A percentile compares a stretch with the other conserved stretches of the same genome.
Evolutionary conservation across 257 asterid genomes (phyloP).

Genomic region (Plectranthus barbatus): DNA sequence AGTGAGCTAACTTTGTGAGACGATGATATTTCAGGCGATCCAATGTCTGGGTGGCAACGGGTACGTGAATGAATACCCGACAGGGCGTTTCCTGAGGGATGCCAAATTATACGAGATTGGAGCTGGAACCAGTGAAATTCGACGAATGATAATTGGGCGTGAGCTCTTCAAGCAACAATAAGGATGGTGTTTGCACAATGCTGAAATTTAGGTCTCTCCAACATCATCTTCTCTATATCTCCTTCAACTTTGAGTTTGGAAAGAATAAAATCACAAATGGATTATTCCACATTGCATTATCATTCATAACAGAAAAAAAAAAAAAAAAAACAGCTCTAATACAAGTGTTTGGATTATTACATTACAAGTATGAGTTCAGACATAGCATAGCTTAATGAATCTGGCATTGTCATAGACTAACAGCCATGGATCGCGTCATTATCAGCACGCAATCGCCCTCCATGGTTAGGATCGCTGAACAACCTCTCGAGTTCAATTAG

Average conservation of each 20-base stretch:
- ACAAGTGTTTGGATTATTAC: neutral
- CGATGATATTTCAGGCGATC: slow-evolving; percentile 61
- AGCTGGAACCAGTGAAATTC: slow-evolving; percentile 94
- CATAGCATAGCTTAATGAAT: too few species aligned
- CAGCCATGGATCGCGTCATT: slow-evolving; percentile 88
- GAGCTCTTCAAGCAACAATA: slow-evolving; percentile 66
- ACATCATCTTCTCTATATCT: neutral
- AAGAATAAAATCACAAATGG: neutral
- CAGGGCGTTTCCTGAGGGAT: slow-evolving; percentile 94
- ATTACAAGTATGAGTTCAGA: too few species aligned
- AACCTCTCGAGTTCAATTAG: slow-evolving; percentile 57
- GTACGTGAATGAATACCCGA: slow-evolving; percentile 82
- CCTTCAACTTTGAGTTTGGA: neutral
- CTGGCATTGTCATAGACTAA: slow-evolving; percentile 22
- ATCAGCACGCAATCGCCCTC: slow-evolving; percentile 76
- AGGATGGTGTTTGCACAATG: slow-evolving; percentile 8
- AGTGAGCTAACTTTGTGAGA: neutral
- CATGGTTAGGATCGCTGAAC: slow-evolving; percentile 53
- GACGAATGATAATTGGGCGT: slow-evolving; percentile 84
- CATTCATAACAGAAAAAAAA: too few species aligned
- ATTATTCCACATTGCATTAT: neutral
- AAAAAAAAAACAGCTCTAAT: too few species aligned
- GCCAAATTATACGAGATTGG: slow-evolving; percentile 95
- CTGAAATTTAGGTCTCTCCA: neutral
- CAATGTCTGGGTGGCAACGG: slow-evolving; percentile 98